Evolutionary conservation across 176 grass and related monocot species (phyloP).

Genomic region (Tillandsia fasciculata): DNA sequence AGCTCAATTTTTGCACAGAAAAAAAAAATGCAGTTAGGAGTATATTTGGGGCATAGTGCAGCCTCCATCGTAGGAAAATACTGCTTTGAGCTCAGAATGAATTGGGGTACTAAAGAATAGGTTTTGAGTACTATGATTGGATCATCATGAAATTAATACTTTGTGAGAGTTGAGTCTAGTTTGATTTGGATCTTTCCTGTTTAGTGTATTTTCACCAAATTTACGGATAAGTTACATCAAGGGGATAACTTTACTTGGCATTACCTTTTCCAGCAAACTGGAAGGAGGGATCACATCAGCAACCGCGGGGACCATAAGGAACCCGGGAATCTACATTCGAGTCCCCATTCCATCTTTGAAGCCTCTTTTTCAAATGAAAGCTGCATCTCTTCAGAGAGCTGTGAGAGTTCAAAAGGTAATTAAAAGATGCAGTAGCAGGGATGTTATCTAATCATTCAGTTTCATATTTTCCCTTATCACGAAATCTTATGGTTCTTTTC

Average conservation of each 20-base stretch:
- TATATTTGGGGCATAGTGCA: too few relatives aligned
- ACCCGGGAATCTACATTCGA: slow-evolving; percentile 29
- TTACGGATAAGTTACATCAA: neutral
- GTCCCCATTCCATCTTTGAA: slow-evolving; percentile 43
- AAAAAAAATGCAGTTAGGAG: too few relatives aligned
- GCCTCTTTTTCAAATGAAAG: slow-evolving; percentile 71
- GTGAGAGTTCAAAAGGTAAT: slow-evolving; percentile 60
- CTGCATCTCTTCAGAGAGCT: slow-evolving; percentile 74
- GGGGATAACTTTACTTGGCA: slow-evolving; percentile 15
- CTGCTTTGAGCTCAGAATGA: neutral
- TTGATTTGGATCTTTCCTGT: neutral
- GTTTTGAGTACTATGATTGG: neutral
- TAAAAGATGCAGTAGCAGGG: slow-evolving; percentile 10
- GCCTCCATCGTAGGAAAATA: too few relatives aligned
- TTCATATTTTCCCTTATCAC: slow-evolving; percentile 4
- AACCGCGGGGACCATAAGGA: slow-evolving; percentile 20
- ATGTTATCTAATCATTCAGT: neutral
- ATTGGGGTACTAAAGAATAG: neutral
- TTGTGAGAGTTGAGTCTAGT: neutral
- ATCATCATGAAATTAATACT: neutral
- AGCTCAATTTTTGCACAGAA: too few relatives aligned
- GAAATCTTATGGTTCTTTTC: slow-evolving; percentile 29
- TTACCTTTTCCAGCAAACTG: slow-evolving; percentile 28
- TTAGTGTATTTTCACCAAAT: neutral
- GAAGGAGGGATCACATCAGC: slow-evolving; percentile 18